These are phyloP conservation scores for Brassica balearica DNA, from an alignment of 441 rosid genomes.

Conservation along the genomic window DNA sequence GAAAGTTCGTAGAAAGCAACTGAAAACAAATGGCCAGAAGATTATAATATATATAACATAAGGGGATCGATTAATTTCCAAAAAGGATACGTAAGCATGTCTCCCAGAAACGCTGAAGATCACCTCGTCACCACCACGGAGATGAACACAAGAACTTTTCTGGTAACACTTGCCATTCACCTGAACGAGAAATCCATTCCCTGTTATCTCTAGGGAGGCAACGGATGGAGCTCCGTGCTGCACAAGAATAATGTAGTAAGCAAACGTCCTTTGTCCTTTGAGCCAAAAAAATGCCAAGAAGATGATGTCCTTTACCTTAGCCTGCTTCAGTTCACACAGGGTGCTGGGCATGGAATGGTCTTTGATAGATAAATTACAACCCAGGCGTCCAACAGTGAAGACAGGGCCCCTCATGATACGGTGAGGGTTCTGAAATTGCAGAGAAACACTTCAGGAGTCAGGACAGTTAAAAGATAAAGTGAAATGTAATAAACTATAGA, in stretches of 20 bases:
- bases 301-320: constrained; percentile 62
- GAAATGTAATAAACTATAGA: background rate
- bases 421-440: constrained; percentile 77
- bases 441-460: constrained; percentile 25
- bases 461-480: constrained; percentile 23
- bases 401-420: constrained; percentile 58
- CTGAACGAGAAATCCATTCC: constrained; percentile 84
- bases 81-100: constrained; percentile 99
- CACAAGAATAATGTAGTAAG: constrained; percentile 26
- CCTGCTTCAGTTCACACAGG: constrained; percentile 80
- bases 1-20: constrained; percentile 33
- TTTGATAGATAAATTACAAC: constrained; percentile 75
- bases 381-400: constrained; percentile 79
- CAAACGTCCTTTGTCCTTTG: constrained; percentile 12
- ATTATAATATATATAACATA: background rate
- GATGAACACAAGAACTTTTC: constrained; percentile 55
- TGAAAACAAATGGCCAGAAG: constrained; percentile 11
- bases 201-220: constrained; percentile 75
- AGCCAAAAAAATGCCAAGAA: background rate
- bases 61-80: constrained; percentile 4
- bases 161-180: constrained; percentile 75
- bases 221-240: constrained; percentile 74
- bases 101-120: constrained; percentile 71
- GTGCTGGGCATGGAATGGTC: constrained; percentile 61
- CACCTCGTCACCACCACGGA: constrained; percentile 94